A percentile compares a stretch with the other conserved stretches of the same genome.
These are phyloP conservation scores for Russula earlei DNA, from an alignment of 768 basidiomycete genomes.

Conservation along the genomic window DNA sequence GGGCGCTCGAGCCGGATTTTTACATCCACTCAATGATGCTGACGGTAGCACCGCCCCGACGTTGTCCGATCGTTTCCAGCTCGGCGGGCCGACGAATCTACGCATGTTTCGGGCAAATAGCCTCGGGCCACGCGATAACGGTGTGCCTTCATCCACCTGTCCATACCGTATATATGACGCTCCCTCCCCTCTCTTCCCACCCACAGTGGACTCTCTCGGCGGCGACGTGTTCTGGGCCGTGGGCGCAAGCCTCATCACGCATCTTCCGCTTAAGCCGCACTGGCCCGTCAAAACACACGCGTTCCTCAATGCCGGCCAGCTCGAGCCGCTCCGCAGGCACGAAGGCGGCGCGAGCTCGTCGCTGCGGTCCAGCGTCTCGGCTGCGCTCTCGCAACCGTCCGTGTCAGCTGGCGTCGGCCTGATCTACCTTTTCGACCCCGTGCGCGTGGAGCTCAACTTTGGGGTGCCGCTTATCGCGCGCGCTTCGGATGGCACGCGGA, in stretches of 20 bases:
- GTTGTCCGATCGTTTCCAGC: slow-evolving; percentile 82
- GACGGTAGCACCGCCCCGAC: slow-evolving; percentile 32
- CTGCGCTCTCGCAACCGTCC: slow-evolving; percentile 46
- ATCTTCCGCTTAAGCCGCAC: slow-evolving; percentile 60
- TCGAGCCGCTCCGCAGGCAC: slow-evolving; percentile 39
- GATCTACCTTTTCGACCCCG: slow-evolving; percentile 73
- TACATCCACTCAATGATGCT: slow-evolving; percentile 43
- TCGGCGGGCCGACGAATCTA: slow-evolving; percentile 85
- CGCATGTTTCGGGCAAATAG: slow-evolving; percentile 67
- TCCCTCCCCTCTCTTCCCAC: not conserved
- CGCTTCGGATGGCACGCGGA: slow-evolving; percentile 53
- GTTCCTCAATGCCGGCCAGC: slow-evolving; percentile 74
- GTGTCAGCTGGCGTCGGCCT: slow-evolving; percentile 76
- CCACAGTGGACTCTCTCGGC: slow-evolving; percentile 70
- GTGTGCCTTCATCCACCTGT: slow-evolving; percentile 37
- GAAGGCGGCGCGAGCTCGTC: slow-evolving; percentile 23
- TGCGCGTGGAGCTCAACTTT: slow-evolving; percentile 83
- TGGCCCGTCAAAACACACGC: slow-evolving; percentile 81
- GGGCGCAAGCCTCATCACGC: slow-evolving; percentile 65
- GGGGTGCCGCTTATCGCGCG: slow-evolving; percentile 71
- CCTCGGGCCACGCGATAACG: slow-evolving; percentile 67
- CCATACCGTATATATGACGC: not conserved
- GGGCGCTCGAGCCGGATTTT: slow-evolving; percentile 57
- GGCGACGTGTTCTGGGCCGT: slow-evolving; percentile 76
- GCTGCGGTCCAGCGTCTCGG: slow-evolving; percentile 25